Conservation (phyloP, 2,329 filamentous ascomycete genomes). For the Aspergillus latus region DNA sequence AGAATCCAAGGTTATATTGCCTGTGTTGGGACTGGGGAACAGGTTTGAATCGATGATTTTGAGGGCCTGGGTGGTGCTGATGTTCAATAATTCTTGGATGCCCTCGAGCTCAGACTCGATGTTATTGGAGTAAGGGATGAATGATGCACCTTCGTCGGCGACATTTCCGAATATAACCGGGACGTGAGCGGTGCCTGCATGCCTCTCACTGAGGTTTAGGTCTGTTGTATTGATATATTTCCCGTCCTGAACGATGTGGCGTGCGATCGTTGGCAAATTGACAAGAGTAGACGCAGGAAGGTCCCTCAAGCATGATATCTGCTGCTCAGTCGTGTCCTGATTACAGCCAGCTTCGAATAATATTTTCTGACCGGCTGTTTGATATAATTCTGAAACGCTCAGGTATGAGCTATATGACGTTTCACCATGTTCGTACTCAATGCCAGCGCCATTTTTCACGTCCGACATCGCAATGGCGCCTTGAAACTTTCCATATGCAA, state of each 20-base stretch:
- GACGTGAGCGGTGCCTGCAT: constrained; percentile 50
- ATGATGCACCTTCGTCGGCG: constrained; percentile 57
- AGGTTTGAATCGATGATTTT: constrained; percentile 47
- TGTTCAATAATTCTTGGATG: constrained; percentile 47
- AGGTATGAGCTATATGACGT: constrained; percentile 45
- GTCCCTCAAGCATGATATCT: constrained; percentile 55
- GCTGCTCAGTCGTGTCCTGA: constrained; percentile 43
- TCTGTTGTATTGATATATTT: constrained; percentile 54
- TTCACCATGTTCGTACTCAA: constrained; percentile 54
- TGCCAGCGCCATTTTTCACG: constrained; percentile 55
- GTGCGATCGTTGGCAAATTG: constrained; percentile 20
- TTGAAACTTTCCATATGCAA: constrained; percentile 17
- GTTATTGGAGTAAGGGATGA: constrained; percentile 48
- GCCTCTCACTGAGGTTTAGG: constrained; percentile 46
- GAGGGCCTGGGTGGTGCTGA: constrained; percentile 45
- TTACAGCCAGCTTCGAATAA: constrained; percentile 55
- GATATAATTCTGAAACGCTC: constrained; percentile 55
- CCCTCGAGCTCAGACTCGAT: constrained; percentile 46
- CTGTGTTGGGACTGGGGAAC: constrained; percentile 51
- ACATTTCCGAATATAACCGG: constrained; percentile 58
- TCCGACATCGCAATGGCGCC: constrained; percentile 34
- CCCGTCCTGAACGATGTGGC: constrained; percentile 60
- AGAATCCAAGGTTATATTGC: constrained; percentile 54
- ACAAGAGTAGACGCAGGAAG: constrained; percentile 35
- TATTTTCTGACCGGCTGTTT: constrained; percentile 50